Conservation (phyloP, 2,329 filamentous ascomycete species). For the Whalleya microplaca region DNA sequence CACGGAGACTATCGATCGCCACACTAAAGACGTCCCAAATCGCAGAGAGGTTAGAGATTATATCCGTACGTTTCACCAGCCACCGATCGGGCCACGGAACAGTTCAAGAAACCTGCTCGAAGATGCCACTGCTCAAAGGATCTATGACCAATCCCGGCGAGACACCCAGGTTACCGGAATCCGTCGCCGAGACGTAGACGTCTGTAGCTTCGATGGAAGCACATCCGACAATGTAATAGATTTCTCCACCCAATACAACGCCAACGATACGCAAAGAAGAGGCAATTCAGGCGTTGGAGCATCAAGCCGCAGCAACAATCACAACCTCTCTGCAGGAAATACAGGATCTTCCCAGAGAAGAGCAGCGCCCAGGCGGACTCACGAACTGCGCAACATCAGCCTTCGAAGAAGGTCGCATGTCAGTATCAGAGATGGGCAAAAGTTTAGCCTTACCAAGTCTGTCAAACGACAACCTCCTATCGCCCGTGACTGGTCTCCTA, state of each 20-base stretch:
- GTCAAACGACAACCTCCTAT: slow-evolving; percentile 67
- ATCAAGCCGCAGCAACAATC: slow-evolving; percentile 3
- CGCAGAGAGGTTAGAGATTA: slow-evolving; percentile 35
- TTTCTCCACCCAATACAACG: slow-evolving; percentile 29
- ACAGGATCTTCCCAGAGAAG: slow-evolving; percentile 6
- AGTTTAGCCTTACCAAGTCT: slow-evolving; percentile 56
- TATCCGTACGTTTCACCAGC: slow-evolving; percentile 35
- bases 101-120: slow-evolving; percentile 30
- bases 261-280: slow-evolving; percentile 9
- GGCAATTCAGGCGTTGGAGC: slow-evolving; percentile 1
- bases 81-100: slow-evolving; percentile 29
- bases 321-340: slow-evolving; percentile 3
- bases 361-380: slow-evolving; percentile 17
- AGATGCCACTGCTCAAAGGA: background rate
- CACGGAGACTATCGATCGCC: slow-evolving; percentile 13
- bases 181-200: slow-evolving; percentile 24
- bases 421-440: slow-evolving; percentile 53
- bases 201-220: slow-evolving; percentile 36
- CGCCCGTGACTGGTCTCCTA: slow-evolving; percentile 71
- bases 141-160: slow-evolving; percentile 3
- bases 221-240: slow-evolving; percentile 35
- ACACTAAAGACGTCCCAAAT: slow-evolving; percentile 28
- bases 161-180: slow-evolving; percentile 9
- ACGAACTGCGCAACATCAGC: slow-evolving; percentile 41
- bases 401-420: slow-evolving; percentile 57